Conservation (phyloP, 345 rosid species). For the Capsella bursapastoris region DNA sequence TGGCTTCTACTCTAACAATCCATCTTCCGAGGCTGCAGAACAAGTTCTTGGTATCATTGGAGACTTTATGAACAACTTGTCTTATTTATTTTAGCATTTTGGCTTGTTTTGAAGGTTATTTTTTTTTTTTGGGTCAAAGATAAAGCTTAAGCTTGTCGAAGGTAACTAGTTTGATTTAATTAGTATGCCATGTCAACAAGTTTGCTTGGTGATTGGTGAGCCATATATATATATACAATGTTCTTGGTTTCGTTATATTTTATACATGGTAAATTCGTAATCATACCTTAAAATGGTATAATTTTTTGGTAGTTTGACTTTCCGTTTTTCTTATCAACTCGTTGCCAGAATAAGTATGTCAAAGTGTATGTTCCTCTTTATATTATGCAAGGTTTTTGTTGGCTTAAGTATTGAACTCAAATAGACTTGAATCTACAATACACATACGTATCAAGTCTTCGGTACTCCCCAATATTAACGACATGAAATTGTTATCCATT, state of each 20-base stretch:
- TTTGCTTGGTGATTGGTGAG: slow-evolving; percentile 16
- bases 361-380: background rate
- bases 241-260: slow-evolving; percentile 15
- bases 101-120: background rate
- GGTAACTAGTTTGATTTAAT: background rate
- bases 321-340: background rate
- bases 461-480: background rate
- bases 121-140: too few relatives aligned
- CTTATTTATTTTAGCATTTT: slow-evolving; percentile 35
- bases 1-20: slow-evolving; percentile 68
- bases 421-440: background rate
- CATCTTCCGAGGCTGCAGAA: slow-evolving; percentile 54
- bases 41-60: slow-evolving; percentile 49
- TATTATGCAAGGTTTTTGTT: background rate
- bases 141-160: background rate
- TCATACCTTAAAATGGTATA: background rate
- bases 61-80: slow-evolving; percentile 52
- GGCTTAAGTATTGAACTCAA: background rate
- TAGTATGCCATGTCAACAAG: slow-evolving; percentile 20
- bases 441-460: background rate
- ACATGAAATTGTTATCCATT: slow-evolving; percentile 3
- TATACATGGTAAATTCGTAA: background rate
- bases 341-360: background rate
- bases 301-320: background rate
- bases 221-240: background rate